Base-by-base conservation (phyloP, 768 basidiomycete genomes). In the Mycena amicta region DNA sequence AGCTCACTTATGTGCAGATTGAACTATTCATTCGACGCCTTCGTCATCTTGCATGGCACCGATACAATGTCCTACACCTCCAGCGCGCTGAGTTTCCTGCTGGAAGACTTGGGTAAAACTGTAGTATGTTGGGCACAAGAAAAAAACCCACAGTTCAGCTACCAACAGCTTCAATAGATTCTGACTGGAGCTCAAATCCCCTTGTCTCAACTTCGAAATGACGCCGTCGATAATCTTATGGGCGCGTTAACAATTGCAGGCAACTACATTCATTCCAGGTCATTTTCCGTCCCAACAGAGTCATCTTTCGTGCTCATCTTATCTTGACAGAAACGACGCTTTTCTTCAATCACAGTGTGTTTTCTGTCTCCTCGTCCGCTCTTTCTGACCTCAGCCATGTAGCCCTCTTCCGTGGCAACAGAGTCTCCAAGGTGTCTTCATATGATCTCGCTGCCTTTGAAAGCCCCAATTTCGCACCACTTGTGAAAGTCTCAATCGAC, bases 161-260 rank as follows among this genome's bases (percentile, higher is more conserved):
- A n/a, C n/a, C 41, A 23, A 40, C 45, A 8, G 27, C n/a, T 33
- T 33, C 53, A 52, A 12, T 51, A 93, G 92, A 93, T 96, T 57
- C 65, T 95, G 28, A 96, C 93, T 1, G 95, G 95, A 13, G 93
- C 95, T 0, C 95, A 97, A 75, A 96, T 98, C 31, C 93, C 95
- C 15, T 76, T 95, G 30, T 93, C 91, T 2, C 90, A 94, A 68
- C 77, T 95, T 46, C 83, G 93, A n/a, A 97, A 95, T 65, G 95
- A 98, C 70, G 93, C 94, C 6, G 87, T 94, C 4, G 95, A 96
- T 64, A 98, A 97, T 70, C 75, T 97, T 11, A 85, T 97, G 70
- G 94, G 93, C 6, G 90, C 93, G 3, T 75, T 98, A 30, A 86
- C 89, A 16, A 88, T 96, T 52, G 94, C 95, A 16, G 95, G 95